Conservation (phyloP, 306 rosid species). For the Vicia faba region DNA sequence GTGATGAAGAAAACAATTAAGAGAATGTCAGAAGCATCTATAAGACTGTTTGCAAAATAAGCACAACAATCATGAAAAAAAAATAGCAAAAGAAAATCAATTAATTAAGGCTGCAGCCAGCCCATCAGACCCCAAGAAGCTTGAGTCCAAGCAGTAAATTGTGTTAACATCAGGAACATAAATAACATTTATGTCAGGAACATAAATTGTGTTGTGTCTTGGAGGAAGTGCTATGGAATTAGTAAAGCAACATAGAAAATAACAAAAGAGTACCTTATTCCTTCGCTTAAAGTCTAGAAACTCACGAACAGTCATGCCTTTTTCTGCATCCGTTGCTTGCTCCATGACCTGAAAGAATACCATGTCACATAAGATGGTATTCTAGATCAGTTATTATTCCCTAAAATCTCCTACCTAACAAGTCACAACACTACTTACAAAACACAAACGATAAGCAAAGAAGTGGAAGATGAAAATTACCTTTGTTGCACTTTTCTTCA, state of each 20-base stretch:
- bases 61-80: background rate
- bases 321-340: slow-evolving; percentile 89
- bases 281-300: slow-evolving; percentile 96
- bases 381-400: slow-evolving; percentile 34
- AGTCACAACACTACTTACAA: slow-evolving; percentile 29
- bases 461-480: slow-evolving; percentile 46
- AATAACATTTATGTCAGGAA: slow-evolving; percentile 23
- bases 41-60: slow-evolving; percentile 6
- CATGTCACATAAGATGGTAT: slow-evolving; percentile 13
- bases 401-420: slow-evolving; percentile 18
- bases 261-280: slow-evolving; percentile 71
- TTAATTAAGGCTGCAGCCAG: slow-evolving; percentile 25
- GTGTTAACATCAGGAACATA: slow-evolving; percentile 26
- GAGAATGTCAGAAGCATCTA: slow-evolving; percentile 31
- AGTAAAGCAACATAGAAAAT: slow-evolving; percentile 18
- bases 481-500: slow-evolving; percentile 99
- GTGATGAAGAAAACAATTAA: slow-evolving; percentile 32
- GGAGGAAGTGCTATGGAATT: slow-evolving; percentile 12
- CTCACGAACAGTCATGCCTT: slow-evolving; percentile 77
- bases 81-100: background rate
- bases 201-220: background rate
- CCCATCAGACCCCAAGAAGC: background rate
- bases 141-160: slow-evolving; percentile 33
- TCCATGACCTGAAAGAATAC: slow-evolving; percentile 85
- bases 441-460: slow-evolving; percentile 31